phyloP scores from a whole-genome alignment of 129 eudicot genomes.

The Dittrichia graveolens region DNA sequence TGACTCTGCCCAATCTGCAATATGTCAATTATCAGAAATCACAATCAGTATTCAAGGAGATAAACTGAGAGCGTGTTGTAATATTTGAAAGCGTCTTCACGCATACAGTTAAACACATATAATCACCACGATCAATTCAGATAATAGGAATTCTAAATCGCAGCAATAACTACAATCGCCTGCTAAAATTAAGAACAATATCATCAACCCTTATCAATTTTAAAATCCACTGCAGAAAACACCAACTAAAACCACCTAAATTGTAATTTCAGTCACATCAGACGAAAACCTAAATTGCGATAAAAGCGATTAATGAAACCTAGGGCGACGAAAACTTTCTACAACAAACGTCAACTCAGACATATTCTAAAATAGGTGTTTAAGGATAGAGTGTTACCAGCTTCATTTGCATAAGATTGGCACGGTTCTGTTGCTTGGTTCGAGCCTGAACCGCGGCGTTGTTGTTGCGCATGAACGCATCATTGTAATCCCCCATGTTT shows the following conservation, averaged over 20 bases:
- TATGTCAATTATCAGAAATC: not conserved
- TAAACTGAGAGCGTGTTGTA: not conserved
- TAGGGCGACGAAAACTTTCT: conserved; percentile 9
- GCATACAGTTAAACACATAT: not conserved
- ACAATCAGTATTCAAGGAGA: not conserved
- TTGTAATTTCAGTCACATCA: conserved; percentile 11
- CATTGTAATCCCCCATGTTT: conserved; percentile 81
- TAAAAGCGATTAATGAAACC: conserved; percentile 13
- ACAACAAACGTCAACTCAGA: conserved; percentile 23
- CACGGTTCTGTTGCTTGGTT: conserved; percentile 85
- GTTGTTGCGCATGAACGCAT: conserved; percentile 81
- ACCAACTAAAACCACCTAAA: not conserved
- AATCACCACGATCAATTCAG: conserved; percentile 1
- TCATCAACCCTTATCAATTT: conserved; percentile 8
- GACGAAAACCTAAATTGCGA: not conserved
- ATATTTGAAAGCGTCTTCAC: not conserved
- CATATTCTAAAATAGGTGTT: not conserved
- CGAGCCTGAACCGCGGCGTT: conserved; percentile 88
- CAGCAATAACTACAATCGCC: not conserved
- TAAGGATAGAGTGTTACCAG: conserved; percentile 40
- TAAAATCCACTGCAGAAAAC: conserved; percentile 2
- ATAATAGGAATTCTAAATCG: not conserved
- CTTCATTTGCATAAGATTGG: conserved; percentile 93
- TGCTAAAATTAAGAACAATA: not conserved
- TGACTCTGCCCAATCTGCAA: conserved; percentile 95